Evolutionary conservation across 2,329 filamentous ascomycete species (phyloP), one percentile per base, ranked within the genome.

Genomic region (Aciculosporium take): DNA sequence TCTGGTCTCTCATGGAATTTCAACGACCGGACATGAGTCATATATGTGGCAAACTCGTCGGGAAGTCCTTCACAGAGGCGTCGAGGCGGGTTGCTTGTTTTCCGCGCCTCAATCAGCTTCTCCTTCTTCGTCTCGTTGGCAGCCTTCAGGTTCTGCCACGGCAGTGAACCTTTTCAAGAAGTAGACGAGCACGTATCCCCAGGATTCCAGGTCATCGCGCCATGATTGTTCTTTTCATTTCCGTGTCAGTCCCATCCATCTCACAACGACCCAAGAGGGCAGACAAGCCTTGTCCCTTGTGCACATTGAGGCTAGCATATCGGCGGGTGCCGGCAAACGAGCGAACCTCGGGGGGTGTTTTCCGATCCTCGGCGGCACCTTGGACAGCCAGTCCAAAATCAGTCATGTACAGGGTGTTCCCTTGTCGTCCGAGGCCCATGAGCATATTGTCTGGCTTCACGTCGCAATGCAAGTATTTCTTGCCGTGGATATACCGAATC

Each of bases 391-490:
- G 72, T 73, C 91, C 91, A 56, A 98, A 98, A 66, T 96, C 91
- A 54, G 96, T 96, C 37, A 95, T 89, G 55, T 96, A 96, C 72
- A 98, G 88, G 71, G 95, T 88, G 69, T 96, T 96, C 51, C 91
- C 91, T 58, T 89, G 85, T 76, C 95, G 96, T 59, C 91, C 91
- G 55, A 95, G 95, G 48, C 89, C 89, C 87, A 96, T 94, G 39
- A 96, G 73, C 70, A 96, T 96, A 76, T 98, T 96, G 72, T 98
- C 91, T 23, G 91, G 91, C 75, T 98, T 98, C 72, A 98, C 96
- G 64, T 96, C 91, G 67, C 91, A 88, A 70, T 98, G 91, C 62
- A 96, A 96, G 66, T 96, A 96, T 7, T 87, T 94, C 69, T 96
- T 96, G 70, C 89, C 89, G 64, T 98, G 91, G 56, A 98, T 96